Percentiles rank a stretch among this genome's conserved stretches.
Evolutionary conservation across 768 basidiomycete species (phyloP).

Genomic region (Lactarius psammicola): DNA sequence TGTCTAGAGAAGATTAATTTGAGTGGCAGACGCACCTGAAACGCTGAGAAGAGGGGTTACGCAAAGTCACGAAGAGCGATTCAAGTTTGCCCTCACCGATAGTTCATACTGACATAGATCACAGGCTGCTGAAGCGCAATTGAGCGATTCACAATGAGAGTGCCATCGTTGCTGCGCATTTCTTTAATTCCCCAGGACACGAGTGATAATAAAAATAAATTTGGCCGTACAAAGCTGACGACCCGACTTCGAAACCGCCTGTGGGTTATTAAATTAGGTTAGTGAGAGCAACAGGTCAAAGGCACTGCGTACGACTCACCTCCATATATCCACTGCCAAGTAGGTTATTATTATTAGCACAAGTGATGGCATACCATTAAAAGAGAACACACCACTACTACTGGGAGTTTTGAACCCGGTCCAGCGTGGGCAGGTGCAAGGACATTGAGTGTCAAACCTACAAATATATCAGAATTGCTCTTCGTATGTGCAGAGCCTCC

Average conservation of each 20-base stretch:
- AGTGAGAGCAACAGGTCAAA: neutral
- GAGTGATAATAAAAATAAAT: too few relatives aligned
- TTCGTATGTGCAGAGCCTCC: neutral
- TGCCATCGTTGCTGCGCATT: constrained; percentile 3
- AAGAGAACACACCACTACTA: constrained; percentile 29
- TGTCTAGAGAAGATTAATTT: too few relatives aligned
- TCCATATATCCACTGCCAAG: constrained; percentile 31
- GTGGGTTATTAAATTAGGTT: neutral
- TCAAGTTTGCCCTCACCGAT: constrained; percentile 24
- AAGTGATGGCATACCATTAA: neutral
- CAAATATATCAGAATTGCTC: neutral
- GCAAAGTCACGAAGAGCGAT: neutral
- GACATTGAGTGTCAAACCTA: constrained; percentile 32
- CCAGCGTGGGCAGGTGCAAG: constrained; percentile 19
- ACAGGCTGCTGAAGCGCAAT: constrained; percentile 29
- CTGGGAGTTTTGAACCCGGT: constrained; percentile 26
- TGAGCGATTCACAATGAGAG: constrained; percentile 29
- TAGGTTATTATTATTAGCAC: neutral
- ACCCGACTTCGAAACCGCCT: constrained; percentile 4
- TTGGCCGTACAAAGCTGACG: neutral
- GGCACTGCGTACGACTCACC: constrained; percentile 9
- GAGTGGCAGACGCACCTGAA: constrained; percentile 4
- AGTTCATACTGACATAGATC: constrained; percentile 33
- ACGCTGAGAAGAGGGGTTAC: neutral
- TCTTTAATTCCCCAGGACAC: neutral